Base-by-base conservation (phyloP, 345 rosid species). In the Diplotaxis tenuifolia region DNA sequence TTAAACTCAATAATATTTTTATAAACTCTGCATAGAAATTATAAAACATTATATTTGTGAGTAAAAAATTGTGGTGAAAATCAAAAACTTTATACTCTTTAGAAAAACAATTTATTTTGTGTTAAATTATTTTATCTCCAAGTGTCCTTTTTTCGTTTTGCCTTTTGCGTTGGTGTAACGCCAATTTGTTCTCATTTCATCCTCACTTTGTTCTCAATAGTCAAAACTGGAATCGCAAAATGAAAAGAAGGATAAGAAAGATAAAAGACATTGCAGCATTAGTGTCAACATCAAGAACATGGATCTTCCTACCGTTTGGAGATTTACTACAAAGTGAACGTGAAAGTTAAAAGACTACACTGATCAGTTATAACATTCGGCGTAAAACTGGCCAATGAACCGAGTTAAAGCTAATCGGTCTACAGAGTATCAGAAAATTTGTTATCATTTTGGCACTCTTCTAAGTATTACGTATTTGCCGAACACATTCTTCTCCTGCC, bases 401-500 rank as follows among this genome's bases (percentile, higher is more conserved):
- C 20, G 52, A 59, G 61, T 49, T 76, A 23, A 50, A 57, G 71
- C 60, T 62, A 71, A 18, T 0, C 0, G 50, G 56, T 77, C 57
- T 25, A 32, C 5, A 23, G 60, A 31, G 60, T 56, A 29, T 58
- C 45, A 0, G 2, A 1, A 16, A 9, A 11, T 40, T 64, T 50
- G 34, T 10, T 16, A 61, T 77, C 71, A 81, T 40, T 81, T 73
- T 19, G 61, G 63, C 68, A 80, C 71, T 82, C 88, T 88, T 79
- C 78, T 82, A 50, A 84, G 81, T 70, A 89, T 71, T 73, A 83
- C 85, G 85, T 95, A 95, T 87, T 86, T 77, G 78, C 99, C 98
- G 53, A 95, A 92, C 34, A 90, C 96, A 79, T 95, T 95, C 74
- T 81, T 92, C 75, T 80, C 82, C 65, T 85, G 96, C 98, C 99